phyloP scores from a whole-genome alignment of 768 basidiomycete species.

The Calocybe indica region DNA sequence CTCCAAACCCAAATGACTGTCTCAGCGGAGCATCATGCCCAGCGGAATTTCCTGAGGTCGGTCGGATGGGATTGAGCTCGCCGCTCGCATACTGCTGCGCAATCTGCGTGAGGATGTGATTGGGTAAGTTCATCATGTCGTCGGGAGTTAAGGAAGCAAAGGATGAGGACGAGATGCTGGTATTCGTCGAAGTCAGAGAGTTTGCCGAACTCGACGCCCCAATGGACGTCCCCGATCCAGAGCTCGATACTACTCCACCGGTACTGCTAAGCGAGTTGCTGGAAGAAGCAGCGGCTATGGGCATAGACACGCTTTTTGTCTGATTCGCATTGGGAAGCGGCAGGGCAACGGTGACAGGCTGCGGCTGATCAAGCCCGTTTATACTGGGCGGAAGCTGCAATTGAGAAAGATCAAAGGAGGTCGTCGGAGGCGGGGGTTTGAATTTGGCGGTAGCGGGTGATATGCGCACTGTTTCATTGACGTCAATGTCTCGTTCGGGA shows the following conservation, averaged over 20 bases:
- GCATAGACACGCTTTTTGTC: conserved; percentile 64
- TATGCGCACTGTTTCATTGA: conserved; percentile 62
- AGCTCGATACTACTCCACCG: conserved; percentile 31
- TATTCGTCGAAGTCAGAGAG: conserved; percentile 49
- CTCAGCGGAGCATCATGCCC: conserved; percentile 34
- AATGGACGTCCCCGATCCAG: conserved; percentile 42
- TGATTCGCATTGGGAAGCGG: conserved; percentile 40
- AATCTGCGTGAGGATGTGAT: conserved; percentile 40
- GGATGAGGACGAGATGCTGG: conserved; percentile 44
- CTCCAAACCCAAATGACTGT: conserved; percentile 24
- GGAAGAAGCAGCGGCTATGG: conserved; percentile 49
- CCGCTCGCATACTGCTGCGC: conserved; percentile 41
- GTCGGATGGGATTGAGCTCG: conserved; percentile 22
- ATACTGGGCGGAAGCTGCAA: conserved; percentile 34
- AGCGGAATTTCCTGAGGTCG: conserved; percentile 21
- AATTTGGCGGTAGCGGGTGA: conserved; percentile 87
- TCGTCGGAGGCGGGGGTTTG: conserved; percentile 48
- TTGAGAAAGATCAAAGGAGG: conserved; percentile 39
- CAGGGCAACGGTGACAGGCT: conserved; percentile 40
- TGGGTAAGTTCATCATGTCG: conserved; percentile 44
- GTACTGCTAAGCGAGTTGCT: conserved; percentile 27
- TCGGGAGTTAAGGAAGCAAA: conserved; percentile 45
- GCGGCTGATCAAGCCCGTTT: conserved; percentile 23
- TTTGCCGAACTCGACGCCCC: conserved; percentile 46
- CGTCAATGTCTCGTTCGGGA: no score